A percentile compares a stretch with the other conserved stretches of the same genome.
Conservation (phyloP, 805 yeast genomes). For the Pichia exigua region DNA sequence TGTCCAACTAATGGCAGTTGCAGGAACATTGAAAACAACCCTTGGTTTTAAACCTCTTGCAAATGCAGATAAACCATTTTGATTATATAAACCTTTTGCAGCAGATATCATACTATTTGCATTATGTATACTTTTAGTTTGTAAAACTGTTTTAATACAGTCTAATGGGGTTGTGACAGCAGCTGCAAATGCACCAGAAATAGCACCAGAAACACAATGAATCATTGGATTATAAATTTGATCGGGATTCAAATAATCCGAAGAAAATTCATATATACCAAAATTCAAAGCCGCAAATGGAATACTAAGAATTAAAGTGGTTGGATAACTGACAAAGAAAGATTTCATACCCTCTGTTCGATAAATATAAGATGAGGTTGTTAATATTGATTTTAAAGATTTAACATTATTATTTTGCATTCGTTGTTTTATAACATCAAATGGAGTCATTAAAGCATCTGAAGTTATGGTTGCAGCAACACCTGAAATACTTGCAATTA, state of each 20-base stretch:
- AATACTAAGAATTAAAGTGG: conserved; percentile 82
- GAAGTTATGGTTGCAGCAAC: conserved; percentile 87
- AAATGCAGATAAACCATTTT: conserved; percentile 62
- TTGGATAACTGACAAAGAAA: conserved; percentile 88
- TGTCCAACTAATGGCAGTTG: conserved; percentile 97
- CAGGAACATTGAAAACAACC: conserved; percentile 86
- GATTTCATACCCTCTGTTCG: conserved; percentile 64
- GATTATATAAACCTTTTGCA: conserved; percentile 52
- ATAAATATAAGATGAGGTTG: conserved; percentile 39
- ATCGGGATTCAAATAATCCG: conserved; percentile 72
- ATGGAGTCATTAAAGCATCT: conserved; percentile 96
- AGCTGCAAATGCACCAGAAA: conserved; percentile 93
- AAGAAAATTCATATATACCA: conserved; percentile 80
- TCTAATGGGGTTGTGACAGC: conserved; percentile 93
- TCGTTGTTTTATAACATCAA: conserved; percentile 90
- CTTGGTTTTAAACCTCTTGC: conserved; percentile 84
- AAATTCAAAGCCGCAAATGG: conserved; percentile 95
- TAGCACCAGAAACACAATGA: conserved; percentile 88
- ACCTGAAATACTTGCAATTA: conserved; percentile 82
- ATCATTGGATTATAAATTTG: conserved; percentile 77
- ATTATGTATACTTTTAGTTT: conserved; percentile 60
- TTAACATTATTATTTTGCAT: conserved; percentile 51
- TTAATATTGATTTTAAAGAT: conserved; percentile 12
- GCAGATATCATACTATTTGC: conserved; percentile 68
- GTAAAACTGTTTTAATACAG: conserved; percentile 85